These are phyloP conservation scores for Phytophthora aleatoria DNA, from an alignment of 352 stramenopile species.

Conservation along the genomic window DNA sequence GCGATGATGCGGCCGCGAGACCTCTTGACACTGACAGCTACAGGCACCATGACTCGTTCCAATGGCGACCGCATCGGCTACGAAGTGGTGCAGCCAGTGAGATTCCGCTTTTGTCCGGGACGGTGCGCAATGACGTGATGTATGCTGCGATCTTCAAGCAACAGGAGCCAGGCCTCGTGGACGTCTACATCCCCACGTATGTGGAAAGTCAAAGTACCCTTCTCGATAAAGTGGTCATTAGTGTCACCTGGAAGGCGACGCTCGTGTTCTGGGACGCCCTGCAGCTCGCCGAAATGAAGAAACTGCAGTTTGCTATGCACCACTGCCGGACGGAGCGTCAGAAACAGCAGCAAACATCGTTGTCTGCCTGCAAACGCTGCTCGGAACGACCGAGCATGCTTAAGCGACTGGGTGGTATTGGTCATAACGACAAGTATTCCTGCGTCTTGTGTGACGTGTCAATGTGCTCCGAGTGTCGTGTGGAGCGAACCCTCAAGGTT, in stretches of 20 bases:
- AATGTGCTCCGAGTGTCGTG: conserved; percentile 22
- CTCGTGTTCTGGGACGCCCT: conserved; percentile 21
- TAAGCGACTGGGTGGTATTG: conserved; percentile 5
- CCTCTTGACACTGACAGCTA: conserved; percentile 37
- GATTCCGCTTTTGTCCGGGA: conserved; percentile 24
- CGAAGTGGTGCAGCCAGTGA: conserved; percentile 51
- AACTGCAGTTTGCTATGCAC: conserved; percentile 21
- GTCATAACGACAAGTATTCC: conserved; percentile 10
- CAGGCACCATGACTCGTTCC: conserved; percentile 30
- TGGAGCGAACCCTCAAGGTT: conserved; percentile 22
- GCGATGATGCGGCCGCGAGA: conserved; percentile 38
- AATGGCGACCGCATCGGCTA: conserved; percentile 51
- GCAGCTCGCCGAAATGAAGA: conserved; percentile 29
- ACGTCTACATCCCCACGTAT: conserved; percentile 29
- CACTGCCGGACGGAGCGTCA: conserved; percentile 7
- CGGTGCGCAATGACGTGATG: conserved; percentile 19
- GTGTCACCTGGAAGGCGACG: conserved; percentile 18
- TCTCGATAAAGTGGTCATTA: conserved; percentile 19
- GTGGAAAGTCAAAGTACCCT: conserved; percentile 17
- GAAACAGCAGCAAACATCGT: conserved; percentile 10
- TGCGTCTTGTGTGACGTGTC: conserved; percentile 15
- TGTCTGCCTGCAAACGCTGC: conserved; percentile 16
- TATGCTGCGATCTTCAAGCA: conserved; percentile 35
- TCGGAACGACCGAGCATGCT: conserved; percentile 10
- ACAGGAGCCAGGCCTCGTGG: conserved; percentile 21